A percentile compares a stretch with the other conserved stretches of the same genome.
phyloP scores from a whole-genome alignment of 2,329 filamentous ascomycete species.

The Rugonectria rugulosa region DNA sequence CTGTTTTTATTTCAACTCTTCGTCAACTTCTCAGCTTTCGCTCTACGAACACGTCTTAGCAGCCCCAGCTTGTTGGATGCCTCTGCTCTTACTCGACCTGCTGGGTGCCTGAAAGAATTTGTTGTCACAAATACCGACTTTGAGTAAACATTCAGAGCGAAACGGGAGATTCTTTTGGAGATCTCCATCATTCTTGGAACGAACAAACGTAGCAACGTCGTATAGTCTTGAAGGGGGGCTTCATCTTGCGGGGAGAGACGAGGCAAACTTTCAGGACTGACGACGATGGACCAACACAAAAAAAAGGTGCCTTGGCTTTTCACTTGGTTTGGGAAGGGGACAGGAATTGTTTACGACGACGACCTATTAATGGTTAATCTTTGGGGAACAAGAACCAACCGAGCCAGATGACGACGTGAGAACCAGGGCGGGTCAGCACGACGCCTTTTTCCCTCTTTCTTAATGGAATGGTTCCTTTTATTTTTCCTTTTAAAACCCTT shows the following conservation, averaged over 20 bases:
- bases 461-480: not conserved
- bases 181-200: constrained; percentile 23
- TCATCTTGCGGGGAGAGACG: constrained; percentile 15
- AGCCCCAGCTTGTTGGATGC: not conserved
- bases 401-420: not conserved
- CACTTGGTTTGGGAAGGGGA: constrained; percentile 6
- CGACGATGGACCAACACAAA: constrained; percentile 11
- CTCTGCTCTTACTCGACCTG: constrained; percentile 12
- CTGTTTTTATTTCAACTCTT: constrained; percentile 16
- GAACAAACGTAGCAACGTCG: constrained; percentile 14
- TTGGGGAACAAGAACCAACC: constrained; percentile 4
- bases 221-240: not conserved
- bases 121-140: not conserved
- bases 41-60: not conserved
- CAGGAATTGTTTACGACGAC: constrained; percentile 16
- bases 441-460: constrained; percentile 12
- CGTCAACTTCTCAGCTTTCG: constrained; percentile 10
- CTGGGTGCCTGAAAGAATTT: not conserved
- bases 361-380: constrained; percentile 12
- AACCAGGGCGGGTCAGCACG: constrained; percentile 12
- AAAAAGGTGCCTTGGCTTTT: constrained; percentile 20
- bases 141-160: constrained; percentile 1
- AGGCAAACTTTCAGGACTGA: constrained; percentile 1
- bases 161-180: constrained; percentile 17
- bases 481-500: not conserved